Conservation (phyloP, 345 rosid genomes). For the Citrus cavaleriei region DNA sequence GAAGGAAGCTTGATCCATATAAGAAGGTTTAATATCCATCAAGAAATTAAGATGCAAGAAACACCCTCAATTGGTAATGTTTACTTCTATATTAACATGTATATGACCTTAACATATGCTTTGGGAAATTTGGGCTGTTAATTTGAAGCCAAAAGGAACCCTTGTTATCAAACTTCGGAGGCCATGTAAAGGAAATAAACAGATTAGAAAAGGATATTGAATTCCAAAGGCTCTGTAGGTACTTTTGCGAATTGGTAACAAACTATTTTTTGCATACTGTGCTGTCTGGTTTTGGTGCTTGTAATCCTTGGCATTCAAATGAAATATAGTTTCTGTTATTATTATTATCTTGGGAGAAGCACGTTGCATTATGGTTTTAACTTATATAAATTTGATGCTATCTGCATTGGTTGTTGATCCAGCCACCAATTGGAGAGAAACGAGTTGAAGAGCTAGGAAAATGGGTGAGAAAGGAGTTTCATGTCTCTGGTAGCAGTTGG, state of each 20-base stretch:
- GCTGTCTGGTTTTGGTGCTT: neutral
- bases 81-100: neutral
- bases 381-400: neutral
- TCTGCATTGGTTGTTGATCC: conserved; percentile 11
- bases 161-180: too few species aligned
- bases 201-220: neutral
- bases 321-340: neutral
- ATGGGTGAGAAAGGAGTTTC: conserved; percentile 73
- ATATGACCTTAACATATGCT: neutral
- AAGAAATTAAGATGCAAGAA: too few species aligned
- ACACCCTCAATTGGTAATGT: too few species aligned
- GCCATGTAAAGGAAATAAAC: neutral
- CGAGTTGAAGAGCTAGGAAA: conserved; percentile 73
- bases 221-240: neutral
- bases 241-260: neutral
- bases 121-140: neutral
- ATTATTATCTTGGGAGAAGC: neutral
- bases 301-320: neutral
- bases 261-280: neutral
- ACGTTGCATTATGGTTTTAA: neutral
- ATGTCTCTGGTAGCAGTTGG: conserved; percentile 66
- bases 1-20: too few species aligned
- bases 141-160: neutral
- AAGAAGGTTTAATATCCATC: too few species aligned
- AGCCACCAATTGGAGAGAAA: conserved; percentile 89